Base-by-base conservation (phyloP, 192 early-diverging fungal species). In the Chytriomyces sp. region DNA sequence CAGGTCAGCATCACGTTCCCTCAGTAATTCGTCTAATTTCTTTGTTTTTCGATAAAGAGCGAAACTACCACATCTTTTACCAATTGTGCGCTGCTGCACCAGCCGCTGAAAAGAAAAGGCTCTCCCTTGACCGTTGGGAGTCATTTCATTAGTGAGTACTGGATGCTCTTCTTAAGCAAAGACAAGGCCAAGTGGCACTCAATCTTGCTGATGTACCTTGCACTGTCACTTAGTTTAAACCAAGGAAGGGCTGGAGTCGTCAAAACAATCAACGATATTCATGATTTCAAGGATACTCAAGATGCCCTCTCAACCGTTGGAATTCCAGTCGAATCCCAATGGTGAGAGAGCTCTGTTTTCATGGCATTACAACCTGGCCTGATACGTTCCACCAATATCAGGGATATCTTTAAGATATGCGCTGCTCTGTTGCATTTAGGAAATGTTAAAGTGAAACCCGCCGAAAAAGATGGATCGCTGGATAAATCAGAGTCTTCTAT, bases 51-150 rank as follows among this genome's bases (percentile, higher is more conserved):
- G 35, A 35, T 23, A 23, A 79, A 94, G 94, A 84, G 89, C 94
- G 73, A 96, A 96, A 83, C 96, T 96, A 23, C 84, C 95, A 97
- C 82, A 93, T 97, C 75, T 97, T 97, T 77, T 97, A 97, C 82
- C 95, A 97, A 64, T 49, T 82, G 13, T 82, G 81, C 46, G 49
- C 73, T 57, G 81, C 79, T 47, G 74, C 70, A 20, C 81, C 81
- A 2, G 72, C 75, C 18, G 80, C 80, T 10, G 80, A 82, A 61
- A 64, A 83, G 45, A 90, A 92, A 61, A 89, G 92, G 50, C 85
- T 93, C 20, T 91, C 92, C 24, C 77, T 94, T 28, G 83, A 81
- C 20, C 82, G 86, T 57, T 91, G 82, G 72, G 78, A 82, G 3
- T 80, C 89, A 46, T 97, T 93, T 78, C 81, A 91, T 72, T 97